Base-by-base conservation (phyloP, 306 rosid species). In the Morella rubra region DNA sequence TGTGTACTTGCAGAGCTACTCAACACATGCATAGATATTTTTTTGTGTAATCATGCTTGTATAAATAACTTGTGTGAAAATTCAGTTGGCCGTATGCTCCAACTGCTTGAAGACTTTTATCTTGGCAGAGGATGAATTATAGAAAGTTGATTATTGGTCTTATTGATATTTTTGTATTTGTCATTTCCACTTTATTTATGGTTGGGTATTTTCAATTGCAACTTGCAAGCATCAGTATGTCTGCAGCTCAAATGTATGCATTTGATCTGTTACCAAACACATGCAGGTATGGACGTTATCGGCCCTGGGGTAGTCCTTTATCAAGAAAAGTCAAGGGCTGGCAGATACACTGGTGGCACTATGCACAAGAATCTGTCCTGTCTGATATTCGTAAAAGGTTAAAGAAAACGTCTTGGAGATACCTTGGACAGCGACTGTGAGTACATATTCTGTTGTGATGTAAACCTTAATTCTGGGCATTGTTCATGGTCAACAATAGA, bases 341-440 rank as follows among this genome's bases (percentile, higher is more conserved):
- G 98, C 88, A 89, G 82, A 77, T 82, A 76, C 46, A 73, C 58
- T 94, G 98, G 98, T 94, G 98, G 98, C 98, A 65, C 44, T 94
- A 94, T 90, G 98, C 95, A 4, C 96, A 89, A 60, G 89, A 90
- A 83, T 90, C 97, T 75, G 90, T 94, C 71, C 89, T 94, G 67
- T 90, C 89, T 4, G 97, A 94, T 86, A 93, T 92, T 72, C 90
- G 85, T 65, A 92, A 84, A 88, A 92, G 83, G 78, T 80, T 90
- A 62, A 94, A 84, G 88, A 94, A 86, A 90, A 85, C 90, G 46
- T 94, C 98, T 5, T 94, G 96, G 98, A 89, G 90, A 92, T 89
- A 90, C 77, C 83, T 94, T 50, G 94, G 95, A 71, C 88, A 87
- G 80, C 88, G 96, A 79, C 78, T 94, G 98, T 94, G 86, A 85